These are phyloP conservation scores for Oryza nivara DNA, from an alignment of 176 grass and related monocot species.

Conservation along the genomic window DNA sequence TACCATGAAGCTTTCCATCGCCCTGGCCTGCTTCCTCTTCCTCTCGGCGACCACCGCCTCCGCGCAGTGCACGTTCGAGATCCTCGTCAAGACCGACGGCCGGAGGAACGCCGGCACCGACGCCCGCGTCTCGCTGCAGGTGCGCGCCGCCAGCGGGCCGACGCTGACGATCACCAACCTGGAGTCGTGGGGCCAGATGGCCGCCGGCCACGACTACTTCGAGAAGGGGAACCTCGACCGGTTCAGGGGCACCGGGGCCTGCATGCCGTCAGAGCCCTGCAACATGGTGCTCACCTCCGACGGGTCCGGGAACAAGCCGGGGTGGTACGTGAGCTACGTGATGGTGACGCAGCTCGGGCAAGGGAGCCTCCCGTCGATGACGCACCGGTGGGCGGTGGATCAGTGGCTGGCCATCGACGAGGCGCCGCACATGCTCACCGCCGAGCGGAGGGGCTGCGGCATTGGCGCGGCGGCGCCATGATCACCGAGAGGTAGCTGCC, in stretches of 20 bases:
- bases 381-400: no score
- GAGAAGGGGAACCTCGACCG: conserved; percentile 11
- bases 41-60: neutral
- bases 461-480: no score
- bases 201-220: conserved; percentile 10
- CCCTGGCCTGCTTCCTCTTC: neutral
- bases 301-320: neutral
- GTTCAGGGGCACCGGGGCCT: neutral
- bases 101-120: neutral
- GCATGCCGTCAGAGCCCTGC: neutral
- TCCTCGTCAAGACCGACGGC: neutral
- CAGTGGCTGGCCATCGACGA: no score
- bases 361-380: no score
- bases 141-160: neutral
- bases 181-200: neutral
- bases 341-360: no score
- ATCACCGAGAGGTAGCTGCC: no score
- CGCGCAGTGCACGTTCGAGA: conserved; percentile 9
- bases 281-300: neutral
- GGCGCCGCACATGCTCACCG: no score
- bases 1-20: neutral
- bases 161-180: neutral
- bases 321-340: neutral
- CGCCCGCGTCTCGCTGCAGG: conserved; percentile 1
- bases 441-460: no score